Conservation (phyloP, 208 protist genomes). For the Leishmania tarentolae region DNA sequence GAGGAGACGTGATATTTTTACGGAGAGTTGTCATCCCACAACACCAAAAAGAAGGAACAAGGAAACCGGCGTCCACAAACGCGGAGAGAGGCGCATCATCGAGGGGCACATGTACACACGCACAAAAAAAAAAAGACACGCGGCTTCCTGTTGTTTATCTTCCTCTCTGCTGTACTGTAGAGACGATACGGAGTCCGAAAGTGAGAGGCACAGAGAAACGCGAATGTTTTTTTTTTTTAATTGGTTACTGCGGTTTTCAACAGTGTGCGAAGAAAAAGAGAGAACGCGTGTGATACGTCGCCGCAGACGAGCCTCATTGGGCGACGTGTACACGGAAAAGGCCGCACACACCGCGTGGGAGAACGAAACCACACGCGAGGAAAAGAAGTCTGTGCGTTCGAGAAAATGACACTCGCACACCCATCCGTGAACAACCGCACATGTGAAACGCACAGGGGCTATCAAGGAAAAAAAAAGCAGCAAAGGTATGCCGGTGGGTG, state of each 20-base stretch:
- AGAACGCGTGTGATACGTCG: background rate
- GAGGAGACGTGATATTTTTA: too few relatives aligned
- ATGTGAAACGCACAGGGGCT: background rate
- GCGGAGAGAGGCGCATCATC: too few relatives aligned
- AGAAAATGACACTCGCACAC: background rate
- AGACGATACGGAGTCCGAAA: background rate
- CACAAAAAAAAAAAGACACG: background rate
- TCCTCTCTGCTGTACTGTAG: background rate
- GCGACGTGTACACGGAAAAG: background rate
- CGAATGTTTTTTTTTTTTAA: background rate
- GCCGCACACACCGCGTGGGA: background rate
- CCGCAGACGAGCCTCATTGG: too few relatives aligned
- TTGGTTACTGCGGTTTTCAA: background rate
- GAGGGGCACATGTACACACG: background rate
- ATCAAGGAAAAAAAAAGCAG: background rate
- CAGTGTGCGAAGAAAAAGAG: background rate
- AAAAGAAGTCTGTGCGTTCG: too few relatives aligned
- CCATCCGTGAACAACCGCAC: background rate
- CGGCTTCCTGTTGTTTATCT: background rate
- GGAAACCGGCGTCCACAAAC: background rate
- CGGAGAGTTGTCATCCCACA: background rate
- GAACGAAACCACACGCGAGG: background rate
- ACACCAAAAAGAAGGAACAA: background rate
- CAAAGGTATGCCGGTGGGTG: background rate
- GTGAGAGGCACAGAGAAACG: background rate